phyloP scores from a whole-genome alignment of 371 early-diverging fungal genomes.

The Mucor indicus region DNA sequence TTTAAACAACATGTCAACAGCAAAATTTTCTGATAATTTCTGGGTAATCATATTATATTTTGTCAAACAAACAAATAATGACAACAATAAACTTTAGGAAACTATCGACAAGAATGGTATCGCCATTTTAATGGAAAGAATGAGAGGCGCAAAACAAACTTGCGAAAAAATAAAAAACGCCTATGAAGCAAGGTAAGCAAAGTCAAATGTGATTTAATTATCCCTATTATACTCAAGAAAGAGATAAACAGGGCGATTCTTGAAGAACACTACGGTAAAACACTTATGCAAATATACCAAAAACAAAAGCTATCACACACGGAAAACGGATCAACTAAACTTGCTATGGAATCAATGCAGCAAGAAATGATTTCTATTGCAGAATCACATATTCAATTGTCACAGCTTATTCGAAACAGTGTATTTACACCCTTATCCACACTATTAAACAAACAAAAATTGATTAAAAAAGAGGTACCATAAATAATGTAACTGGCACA shows the following conservation, averaged over 20 bases:
- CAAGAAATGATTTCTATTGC: slow-evolving; percentile 11
- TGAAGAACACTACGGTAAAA: slow-evolving; percentile 27
- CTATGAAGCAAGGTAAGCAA: slow-evolving; percentile 24
- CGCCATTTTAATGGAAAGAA: slow-evolving; percentile 17
- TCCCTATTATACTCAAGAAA: neutral
- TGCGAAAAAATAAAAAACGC: slow-evolving; percentile 21
- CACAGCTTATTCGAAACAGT: slow-evolving; percentile 8
- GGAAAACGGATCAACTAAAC: slow-evolving; percentile 17
- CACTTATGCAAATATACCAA: slow-evolving; percentile 17
- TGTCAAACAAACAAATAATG: neutral
- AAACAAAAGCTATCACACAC: slow-evolving; percentile 17
- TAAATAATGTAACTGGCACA: neutral
- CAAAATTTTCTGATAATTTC: slow-evolving; percentile 8
- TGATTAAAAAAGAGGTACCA: slow-evolving; percentile 20
- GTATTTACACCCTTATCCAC: slow-evolving; percentile 6
- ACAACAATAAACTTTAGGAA: slow-evolving; percentile 11
- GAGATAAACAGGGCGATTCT: slow-evolving; percentile 9
- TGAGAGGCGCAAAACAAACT: slow-evolving; percentile 28
- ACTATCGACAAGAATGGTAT: slow-evolving; percentile 22
- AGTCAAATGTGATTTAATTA: neutral
- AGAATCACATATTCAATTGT: slow-evolving; percentile 20
- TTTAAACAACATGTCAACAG: neutral
- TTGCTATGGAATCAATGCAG: slow-evolving; percentile 16
- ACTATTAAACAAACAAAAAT: slow-evolving; percentile 16
- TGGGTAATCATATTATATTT: slow-evolving; percentile 1